A percentile compares a stretch with the other conserved stretches of the same genome.
phyloP scores from a whole-genome alignment of 169 alveolate species.

The Plasmodium cynomolgi region DNA sequence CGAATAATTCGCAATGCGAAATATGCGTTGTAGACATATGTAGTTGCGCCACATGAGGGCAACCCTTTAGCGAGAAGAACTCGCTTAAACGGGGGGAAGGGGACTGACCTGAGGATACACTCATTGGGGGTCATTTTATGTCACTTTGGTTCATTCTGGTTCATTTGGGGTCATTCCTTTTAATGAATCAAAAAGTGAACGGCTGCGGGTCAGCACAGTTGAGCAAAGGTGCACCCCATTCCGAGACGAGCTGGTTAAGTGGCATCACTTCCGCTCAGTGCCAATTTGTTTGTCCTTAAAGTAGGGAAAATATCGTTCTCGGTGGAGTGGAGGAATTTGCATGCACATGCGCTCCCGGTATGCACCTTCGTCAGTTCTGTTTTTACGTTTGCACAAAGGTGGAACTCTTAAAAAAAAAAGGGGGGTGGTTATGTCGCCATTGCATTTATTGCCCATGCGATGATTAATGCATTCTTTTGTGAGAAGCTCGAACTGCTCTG shows the following conservation, averaged over 20 bases:
- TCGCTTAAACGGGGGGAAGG: background rate
- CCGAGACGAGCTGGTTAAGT: background rate
- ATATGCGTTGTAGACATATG: background rate
- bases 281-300: background rate
- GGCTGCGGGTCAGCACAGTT: background rate
- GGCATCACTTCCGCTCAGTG: background rate
- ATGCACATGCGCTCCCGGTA: background rate
- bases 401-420: background rate
- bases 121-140: background rate
- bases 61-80: background rate
- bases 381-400: background rate
- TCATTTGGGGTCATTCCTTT: background rate
- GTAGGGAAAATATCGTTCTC: background rate
- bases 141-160: too few relatives aligned
- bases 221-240: background rate
- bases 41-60: background rate
- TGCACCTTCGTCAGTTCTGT: background rate
- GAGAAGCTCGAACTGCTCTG: background rate
- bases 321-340: background rate
- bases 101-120: background rate
- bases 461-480: background rate
- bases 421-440: background rate
- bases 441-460: background rate
- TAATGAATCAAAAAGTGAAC: background rate
- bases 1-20: background rate